phyloP scores from a whole-genome alignment of 2,329 filamentous ascomycete genomes.

The Curvularia spicifera region DNA sequence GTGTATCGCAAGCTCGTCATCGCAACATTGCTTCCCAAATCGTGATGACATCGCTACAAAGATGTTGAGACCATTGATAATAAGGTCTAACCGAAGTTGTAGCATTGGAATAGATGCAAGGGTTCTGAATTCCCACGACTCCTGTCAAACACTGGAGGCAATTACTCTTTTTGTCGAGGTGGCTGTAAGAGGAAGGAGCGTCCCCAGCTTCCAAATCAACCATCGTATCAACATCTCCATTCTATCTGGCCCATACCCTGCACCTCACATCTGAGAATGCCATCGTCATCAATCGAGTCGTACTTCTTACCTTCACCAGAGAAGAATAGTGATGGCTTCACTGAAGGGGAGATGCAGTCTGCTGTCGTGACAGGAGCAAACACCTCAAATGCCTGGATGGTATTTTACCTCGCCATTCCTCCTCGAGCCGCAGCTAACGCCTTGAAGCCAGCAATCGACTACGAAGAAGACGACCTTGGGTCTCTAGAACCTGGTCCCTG shows the following conservation, averaged over 20 bases:
- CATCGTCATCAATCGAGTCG: constrained; percentile 53
- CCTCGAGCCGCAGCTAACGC: constrained; percentile 8
- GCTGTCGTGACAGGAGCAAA: constrained; percentile 39
- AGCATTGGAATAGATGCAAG: neutral
- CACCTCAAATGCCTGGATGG: constrained; percentile 29
- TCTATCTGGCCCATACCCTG: neutral
- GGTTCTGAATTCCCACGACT: neutral
- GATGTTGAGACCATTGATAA: neutral
- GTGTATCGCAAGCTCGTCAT: neutral
- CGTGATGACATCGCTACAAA: neutral
- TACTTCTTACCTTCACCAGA: constrained; percentile 47
- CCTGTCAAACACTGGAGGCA: neutral
- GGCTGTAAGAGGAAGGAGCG: neutral
- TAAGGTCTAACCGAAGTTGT: neutral
- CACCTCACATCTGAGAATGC: constrained; percentile 32
- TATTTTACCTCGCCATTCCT: neutral
- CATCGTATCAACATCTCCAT: constrained; percentile 3
- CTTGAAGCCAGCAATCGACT: constrained; percentile 55
- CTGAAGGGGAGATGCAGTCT: constrained; percentile 53
- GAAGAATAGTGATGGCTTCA: constrained; percentile 61
- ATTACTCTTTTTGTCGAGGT: neutral
- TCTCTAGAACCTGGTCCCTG: constrained; percentile 58
- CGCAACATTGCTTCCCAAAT: too few relatives aligned
- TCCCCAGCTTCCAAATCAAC: neutral
- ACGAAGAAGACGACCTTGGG: constrained; percentile 57